These are phyloP conservation scores for Colletotrichum abscissum DNA, from an alignment of 2,329 filamentous ascomycete genomes.

Conservation along the genomic window DNA sequence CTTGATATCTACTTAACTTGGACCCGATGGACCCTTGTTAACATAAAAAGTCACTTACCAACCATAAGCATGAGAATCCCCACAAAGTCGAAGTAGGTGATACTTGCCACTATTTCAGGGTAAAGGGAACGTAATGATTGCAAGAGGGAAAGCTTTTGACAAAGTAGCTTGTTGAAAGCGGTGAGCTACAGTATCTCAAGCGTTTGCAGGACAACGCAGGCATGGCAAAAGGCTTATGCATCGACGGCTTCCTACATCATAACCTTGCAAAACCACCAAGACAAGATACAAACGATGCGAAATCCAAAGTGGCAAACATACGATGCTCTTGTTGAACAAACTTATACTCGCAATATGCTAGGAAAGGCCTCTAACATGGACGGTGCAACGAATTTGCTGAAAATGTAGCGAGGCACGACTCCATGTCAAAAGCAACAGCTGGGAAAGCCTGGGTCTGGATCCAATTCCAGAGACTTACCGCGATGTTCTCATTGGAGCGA, in stretches of 20 bases:
- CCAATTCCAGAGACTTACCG: background rate
- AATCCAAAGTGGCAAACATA: background rate
- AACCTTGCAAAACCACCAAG: background rate
- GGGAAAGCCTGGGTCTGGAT: too few species aligned
- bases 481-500: too few species aligned
- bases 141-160: background rate
- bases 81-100: background rate
- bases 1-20: background rate
- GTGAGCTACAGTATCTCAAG: background rate
- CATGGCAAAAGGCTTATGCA: background rate
- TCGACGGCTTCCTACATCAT: background rate
- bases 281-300: background rate
- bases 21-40: background rate
- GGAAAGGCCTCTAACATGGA: background rate
- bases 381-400: background rate
- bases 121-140: background rate
- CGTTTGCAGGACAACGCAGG: background rate
- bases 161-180: background rate
- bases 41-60: background rate
- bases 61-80: background rate
- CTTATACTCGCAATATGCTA: background rate
- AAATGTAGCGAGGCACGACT: background rate
- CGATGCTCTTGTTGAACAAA: too few species aligned
- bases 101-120: background rate
- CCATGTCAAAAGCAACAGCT: background rate